Evolutionary conservation across 1,284 basidiomycete species (phyloP).

Genomic region (Omphalotus olearius): DNA sequence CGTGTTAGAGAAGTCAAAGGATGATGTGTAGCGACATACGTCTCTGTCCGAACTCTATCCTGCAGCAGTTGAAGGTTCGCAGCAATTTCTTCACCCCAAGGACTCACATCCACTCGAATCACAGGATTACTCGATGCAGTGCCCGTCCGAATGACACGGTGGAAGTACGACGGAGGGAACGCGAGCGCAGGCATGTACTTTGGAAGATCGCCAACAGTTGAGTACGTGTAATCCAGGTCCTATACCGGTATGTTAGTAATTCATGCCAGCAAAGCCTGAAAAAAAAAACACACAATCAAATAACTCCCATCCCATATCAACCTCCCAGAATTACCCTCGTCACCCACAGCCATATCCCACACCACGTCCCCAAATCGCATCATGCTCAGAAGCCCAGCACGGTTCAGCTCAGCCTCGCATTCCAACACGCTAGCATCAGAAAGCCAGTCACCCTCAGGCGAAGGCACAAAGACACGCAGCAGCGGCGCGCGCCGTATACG

Average conservation of each 20-base stretch:
- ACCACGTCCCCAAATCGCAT: conserved; percentile 73
- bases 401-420: conserved; percentile 72
- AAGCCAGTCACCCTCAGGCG: conserved; percentile 78
- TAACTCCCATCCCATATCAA: conserved; percentile 82
- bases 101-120: conserved; percentile 64
- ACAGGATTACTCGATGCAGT: conserved; percentile 61
- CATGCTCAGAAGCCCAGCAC: conserved; percentile 54
- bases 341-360: conserved; percentile 78
- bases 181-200: conserved; percentile 71
- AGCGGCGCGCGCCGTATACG: conserved; percentile 64
- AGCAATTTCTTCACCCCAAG: conserved; percentile 74
- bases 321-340: conserved; percentile 75
- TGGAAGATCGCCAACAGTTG: conserved; percentile 68
- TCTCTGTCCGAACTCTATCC: conserved; percentile 73
- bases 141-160: conserved; percentile 68
- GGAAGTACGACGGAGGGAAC: conserved; percentile 81
- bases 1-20: neutral
- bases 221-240: conserved; percentile 81
- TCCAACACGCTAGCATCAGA: conserved; percentile 72
- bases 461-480: conserved; percentile 75
- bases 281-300: conserved; percentile 54
- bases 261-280: neutral
- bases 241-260: conserved; percentile 24
- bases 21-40: conserved; percentile 42
- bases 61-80: conserved; percentile 70